Evolutionary conservation across 495 filamentous ascomycete species (phyloP).

Genomic region (Darksidea phi): DNA sequence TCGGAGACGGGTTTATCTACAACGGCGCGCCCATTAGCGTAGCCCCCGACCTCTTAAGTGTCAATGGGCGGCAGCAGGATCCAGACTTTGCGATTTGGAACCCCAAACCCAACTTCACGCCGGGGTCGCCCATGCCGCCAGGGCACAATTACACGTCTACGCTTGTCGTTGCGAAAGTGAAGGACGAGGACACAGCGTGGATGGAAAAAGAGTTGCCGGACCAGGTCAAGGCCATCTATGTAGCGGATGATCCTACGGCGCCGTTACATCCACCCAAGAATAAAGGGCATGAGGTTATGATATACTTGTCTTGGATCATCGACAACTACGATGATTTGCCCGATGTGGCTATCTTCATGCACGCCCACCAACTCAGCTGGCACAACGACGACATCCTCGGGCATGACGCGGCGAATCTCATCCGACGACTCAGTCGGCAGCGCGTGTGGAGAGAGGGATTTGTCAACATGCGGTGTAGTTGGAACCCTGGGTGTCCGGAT

Average conservation of each 20-base stretch:
- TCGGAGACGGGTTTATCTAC: slow-evolving; percentile 26
- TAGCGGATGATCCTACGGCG: slow-evolving; percentile 61
- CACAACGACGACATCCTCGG: slow-evolving; percentile 58
- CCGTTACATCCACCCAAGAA: slow-evolving; percentile 65
- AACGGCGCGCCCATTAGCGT: not conserved
- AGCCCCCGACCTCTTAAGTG: not conserved
- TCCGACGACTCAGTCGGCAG: slow-evolving; percentile 47
- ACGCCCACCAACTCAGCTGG: slow-evolving; percentile 65
- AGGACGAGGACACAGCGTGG: slow-evolving; percentile 61
- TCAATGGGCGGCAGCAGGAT: slow-evolving; percentile 9
- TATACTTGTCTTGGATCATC: slow-evolving; percentile 70
- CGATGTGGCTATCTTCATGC: slow-evolving; percentile 69
- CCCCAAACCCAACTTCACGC: slow-evolving; percentile 25
- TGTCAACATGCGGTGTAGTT: slow-evolving; percentile 54
- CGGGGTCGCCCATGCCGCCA: slow-evolving; percentile 32
- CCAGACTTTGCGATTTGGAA: slow-evolving; percentile 34
- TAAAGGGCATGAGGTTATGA: slow-evolving; percentile 76
- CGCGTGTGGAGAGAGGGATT: slow-evolving; percentile 50
- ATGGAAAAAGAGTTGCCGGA: slow-evolving; percentile 56
- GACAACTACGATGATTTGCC: slow-evolving; percentile 69
- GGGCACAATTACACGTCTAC: slow-evolving; percentile 46
- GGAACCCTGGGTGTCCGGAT: slow-evolving; percentile 54
- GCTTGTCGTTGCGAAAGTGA: slow-evolving; percentile 59
- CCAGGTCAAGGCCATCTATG: slow-evolving; percentile 61
- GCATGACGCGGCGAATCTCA: slow-evolving; percentile 45